These are phyloP conservation scores for Graphilbum ipis-grandicollis DNA, from an alignment of 2,329 filamentous ascomycete genomes.

Conservation along the genomic window DNA sequence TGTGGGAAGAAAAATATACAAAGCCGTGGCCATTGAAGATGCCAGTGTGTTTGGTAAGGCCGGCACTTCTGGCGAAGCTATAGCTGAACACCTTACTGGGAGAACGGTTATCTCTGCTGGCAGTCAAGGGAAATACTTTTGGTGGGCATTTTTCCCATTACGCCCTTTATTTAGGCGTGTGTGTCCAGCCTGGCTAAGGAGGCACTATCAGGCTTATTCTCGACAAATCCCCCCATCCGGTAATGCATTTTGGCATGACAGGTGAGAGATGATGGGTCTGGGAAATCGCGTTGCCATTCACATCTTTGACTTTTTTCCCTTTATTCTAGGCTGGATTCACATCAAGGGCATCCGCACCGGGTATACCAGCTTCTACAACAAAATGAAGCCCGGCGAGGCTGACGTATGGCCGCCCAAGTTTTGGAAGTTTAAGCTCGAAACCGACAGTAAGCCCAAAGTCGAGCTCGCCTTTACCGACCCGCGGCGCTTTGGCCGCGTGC, in stretches of 20 bases:
- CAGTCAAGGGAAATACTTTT: constrained; percentile 96
- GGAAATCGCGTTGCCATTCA: not conserved
- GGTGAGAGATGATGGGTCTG: constrained; percentile 16
- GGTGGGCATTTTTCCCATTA: constrained; percentile 34
- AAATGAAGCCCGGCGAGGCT: constrained; percentile 40
- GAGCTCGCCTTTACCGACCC: constrained; percentile 71
- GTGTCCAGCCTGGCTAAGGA: too few relatives aligned
- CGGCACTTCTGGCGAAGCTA: constrained; percentile 59
- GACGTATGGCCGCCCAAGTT: constrained; percentile 71
- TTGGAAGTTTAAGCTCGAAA: constrained; percentile 69
- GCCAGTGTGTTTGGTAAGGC: constrained; percentile 79
- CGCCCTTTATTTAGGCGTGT: too few relatives aligned
- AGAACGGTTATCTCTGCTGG: constrained; percentile 53
- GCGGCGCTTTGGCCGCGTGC: constrained; percentile 60
- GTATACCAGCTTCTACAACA: constrained; percentile 71
- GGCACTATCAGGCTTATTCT: constrained; percentile 32
- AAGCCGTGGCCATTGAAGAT: constrained; percentile 60
- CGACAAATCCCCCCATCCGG: constrained; percentile 63
- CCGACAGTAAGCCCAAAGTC: constrained; percentile 32
- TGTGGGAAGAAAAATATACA: constrained; percentile 64
- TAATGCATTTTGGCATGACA: constrained; percentile 76
- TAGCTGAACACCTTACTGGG: constrained; percentile 56
- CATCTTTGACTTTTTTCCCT: not conserved
- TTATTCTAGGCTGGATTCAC: constrained; percentile 60
- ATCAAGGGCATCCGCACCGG: constrained; percentile 62